Evolutionary conservation across 1,139 yeast genomes (phyloP).

Genomic region (Ogataea hybrid): DNA sequence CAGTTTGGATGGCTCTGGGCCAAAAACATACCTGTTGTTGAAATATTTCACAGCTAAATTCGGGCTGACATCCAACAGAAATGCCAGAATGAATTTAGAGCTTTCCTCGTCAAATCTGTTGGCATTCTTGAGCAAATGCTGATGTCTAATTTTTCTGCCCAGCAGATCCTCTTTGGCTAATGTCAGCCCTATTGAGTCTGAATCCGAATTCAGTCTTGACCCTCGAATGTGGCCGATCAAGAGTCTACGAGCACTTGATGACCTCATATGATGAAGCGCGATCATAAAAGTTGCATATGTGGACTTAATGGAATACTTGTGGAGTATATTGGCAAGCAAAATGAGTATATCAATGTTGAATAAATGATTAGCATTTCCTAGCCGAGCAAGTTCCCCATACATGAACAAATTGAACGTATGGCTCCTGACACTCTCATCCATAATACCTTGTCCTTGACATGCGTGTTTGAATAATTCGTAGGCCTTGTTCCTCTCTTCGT

Average conservation of each 20-base stretch:
- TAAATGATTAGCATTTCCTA: background rate
- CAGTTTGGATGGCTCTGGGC: background rate
- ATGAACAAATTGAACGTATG: background rate
- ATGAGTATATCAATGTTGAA: background rate
- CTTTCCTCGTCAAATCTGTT: background rate
- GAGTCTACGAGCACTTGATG: background rate
- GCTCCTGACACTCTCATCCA: background rate
- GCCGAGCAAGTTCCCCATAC: background rate
- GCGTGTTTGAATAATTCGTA: background rate
- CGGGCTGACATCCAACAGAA: slow-evolving; percentile 2
- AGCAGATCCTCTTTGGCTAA: no score
- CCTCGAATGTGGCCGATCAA: background rate
- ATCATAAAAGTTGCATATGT: slow-evolving; percentile 13
- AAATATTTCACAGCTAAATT: slow-evolving; percentile 2
- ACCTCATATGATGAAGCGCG: slow-evolving; percentile 4
- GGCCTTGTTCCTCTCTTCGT: background rate
- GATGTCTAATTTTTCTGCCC: background rate
- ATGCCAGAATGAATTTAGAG: slow-evolving; percentile 7
- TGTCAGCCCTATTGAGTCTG: background rate
- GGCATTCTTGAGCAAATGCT: slow-evolving; percentile 2
- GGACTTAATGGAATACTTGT: background rate
- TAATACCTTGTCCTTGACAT: background rate
- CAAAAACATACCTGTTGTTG: slow-evolving; percentile 1
- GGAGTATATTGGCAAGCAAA: background rate
- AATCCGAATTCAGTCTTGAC: no score